Conservation (phyloP, 1,139 yeast species). For the Zygoascus sp. region DNA sequence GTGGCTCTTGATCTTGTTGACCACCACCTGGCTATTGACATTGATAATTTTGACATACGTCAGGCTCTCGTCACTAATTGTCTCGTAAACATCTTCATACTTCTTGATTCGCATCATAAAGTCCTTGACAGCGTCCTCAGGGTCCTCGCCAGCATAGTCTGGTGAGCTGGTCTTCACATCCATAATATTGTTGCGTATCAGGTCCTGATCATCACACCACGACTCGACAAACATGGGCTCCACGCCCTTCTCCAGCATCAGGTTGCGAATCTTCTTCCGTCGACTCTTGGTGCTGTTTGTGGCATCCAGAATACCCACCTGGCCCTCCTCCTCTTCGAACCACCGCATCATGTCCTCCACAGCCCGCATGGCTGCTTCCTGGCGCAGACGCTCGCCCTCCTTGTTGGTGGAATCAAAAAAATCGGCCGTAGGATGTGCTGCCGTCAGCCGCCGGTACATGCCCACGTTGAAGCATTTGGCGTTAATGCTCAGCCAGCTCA, state of each 20-base stretch:
- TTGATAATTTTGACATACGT: constrained; percentile 85
- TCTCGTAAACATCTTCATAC: constrained; percentile 71
- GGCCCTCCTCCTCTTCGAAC: constrained; percentile 77
- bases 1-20: constrained; percentile 83
- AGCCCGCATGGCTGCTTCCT: constrained; percentile 68
- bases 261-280: constrained; percentile 58
- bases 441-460: constrained; percentile 61
- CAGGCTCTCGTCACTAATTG: constrained; percentile 56
- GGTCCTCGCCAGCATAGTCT: constrained; percentile 69
- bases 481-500: constrained; percentile 85
- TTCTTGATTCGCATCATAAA: constrained; percentile 66
- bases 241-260: constrained; percentile 62
- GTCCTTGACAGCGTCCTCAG: constrained; percentile 68
- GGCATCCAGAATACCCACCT: constrained; percentile 90
- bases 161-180: constrained; percentile 89
- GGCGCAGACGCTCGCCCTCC: constrained; percentile 59
- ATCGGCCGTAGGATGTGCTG: constrained; percentile 61
- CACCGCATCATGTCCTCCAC: constrained; percentile 81
- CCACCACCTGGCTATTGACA: constrained; percentile 80
- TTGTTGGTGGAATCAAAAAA: constrained; percentile 68
- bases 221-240: constrained; percentile 92
- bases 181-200: constrained; percentile 70
- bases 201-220: constrained; percentile 78
- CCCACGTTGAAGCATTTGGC: constrained; percentile 92
- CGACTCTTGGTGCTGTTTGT: constrained; percentile 72